Evolutionary conservation across 768 basidiomycete genomes (phyloP), one percentile per base, ranked within the genome.

Genomic region (Sporobolomyces roseus): DNA sequence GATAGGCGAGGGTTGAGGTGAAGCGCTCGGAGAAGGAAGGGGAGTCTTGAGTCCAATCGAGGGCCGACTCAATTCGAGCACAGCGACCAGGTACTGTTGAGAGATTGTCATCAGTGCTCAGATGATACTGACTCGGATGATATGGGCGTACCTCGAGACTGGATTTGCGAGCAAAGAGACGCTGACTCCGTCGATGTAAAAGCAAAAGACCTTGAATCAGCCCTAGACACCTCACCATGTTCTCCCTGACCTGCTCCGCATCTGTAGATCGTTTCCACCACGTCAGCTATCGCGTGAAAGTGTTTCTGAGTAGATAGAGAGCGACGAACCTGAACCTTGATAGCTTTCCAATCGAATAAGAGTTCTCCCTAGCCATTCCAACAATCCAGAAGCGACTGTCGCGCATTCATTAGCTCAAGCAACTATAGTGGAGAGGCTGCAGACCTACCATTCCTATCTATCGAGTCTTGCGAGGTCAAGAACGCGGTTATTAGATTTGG

Each of bases 141-240:
- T 59, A 32, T 27, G 61, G 27, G 74, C 81, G 54, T 71, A 88
- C 90, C 82, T 91, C 88, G 21, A 91, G 79, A 32, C 85, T 80
- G 74, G 84, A 84, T 68, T 81, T 83, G 25, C 88, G 83, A 21
- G 88, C 87, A 23, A 93, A 83, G 68, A 83, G 90, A 3, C 75
- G 74, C 75, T 93, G 92, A 70, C 85, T 90, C 1, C 83, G 72
- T 4, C 79, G 74, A 75, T 93, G 91, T 38, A 85, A 85, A 32
- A 93, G 81, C 5, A 81, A 82, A 14, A 90, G 81, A 9, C 91
- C 91, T 77, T 93, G 91, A 9, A 92, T 79, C 45, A 93, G 80
- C 1, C 84, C 86, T 16, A 92, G 81, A 0, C 33, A 55, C 1
- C 63, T 52, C 2, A 32, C 36, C 13, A 67, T 17, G 53, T 70